Evolutionary conservation across 1,139 yeast genomes (phyloP).

Genomic region (Hansenula sp.): DNA sequence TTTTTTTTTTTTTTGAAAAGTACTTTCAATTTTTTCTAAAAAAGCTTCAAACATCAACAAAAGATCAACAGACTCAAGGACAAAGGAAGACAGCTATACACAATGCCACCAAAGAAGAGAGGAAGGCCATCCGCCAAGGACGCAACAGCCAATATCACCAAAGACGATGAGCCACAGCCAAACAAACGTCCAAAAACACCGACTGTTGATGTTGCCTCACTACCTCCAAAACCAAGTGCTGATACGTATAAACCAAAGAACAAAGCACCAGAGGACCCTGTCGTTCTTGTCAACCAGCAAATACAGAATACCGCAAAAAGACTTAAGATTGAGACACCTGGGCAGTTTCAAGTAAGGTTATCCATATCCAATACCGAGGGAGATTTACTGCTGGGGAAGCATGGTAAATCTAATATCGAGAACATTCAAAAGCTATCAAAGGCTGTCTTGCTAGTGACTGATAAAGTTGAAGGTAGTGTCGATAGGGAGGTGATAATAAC

Average conservation of each 20-base stretch:
- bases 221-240: slow-evolving; percentile 5
- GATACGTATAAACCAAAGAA: slow-evolving; percentile 5
- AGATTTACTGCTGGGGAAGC: slow-evolving; percentile 7
- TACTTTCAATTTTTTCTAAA: not conserved
- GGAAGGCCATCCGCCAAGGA: slow-evolving; percentile 11
- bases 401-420: slow-evolving; percentile 4
- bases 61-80: no score
- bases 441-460: slow-evolving; percentile 4
- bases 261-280: not conserved
- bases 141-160: slow-evolving; percentile 11
- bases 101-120: slow-evolving; percentile 28
- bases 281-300: not conserved
- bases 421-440: slow-evolving; percentile 7
- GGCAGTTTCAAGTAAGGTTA: slow-evolving; percentile 3
- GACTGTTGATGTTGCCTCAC: not conserved
- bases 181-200: not conserved
- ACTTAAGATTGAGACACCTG: not conserved
- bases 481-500: slow-evolving; percentile 13
- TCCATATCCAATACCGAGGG: slow-evolving; percentile 11
- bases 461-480: slow-evolving; percentile 9
- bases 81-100: not conserved
- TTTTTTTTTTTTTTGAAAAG: not conserved
- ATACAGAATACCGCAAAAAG: not conserved
- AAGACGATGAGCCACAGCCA: not conserved
- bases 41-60: not conserved